Evolutionary conservation across 2,329 filamentous ascomycete genomes (phyloP), one percentile per base, ranked within the genome.

Genomic region (Claviceps maximensis): DNA sequence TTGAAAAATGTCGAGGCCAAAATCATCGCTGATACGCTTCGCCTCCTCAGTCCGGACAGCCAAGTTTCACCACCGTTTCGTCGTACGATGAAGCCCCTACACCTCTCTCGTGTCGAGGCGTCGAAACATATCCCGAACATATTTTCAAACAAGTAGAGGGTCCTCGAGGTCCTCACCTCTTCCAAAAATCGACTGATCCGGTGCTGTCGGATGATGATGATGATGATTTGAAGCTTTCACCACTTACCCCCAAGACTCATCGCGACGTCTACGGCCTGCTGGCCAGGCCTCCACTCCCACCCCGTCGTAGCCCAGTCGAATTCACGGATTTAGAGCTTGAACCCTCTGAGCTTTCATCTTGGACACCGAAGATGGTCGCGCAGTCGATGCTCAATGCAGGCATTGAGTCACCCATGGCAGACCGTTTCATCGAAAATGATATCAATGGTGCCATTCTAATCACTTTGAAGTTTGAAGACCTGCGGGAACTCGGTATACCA

Each of bases 391-490:
- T 84, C 62, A 81, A 88, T 65, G 80, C 83, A 46, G 89, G 87
- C 60, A 83, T 95, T 64, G 90, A 95, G 65, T 72, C 81, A 50
- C 72, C 77, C 7, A 77, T 91, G 50, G 84, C 93, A 12, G 84
- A 94, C 62, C 87, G 86, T 60, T 96, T 98, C 62, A 78, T 90
- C 56, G 80, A 86, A 61, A 94, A 98, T 67, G 91, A 98, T 64
- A 96, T 98, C 66, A 89, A 85, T 27, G 91, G 91, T 15, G 77
- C 82, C 4, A 87, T 97, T 53, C 73, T 97, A 21, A 82, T 95
- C 51, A 89, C 91, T n/a, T 73, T 98, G 45, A 89, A 95, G 64
- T 90, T 91, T 60, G 89, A 95, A 58, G 90, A 93, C 61, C 72
- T 93, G 53, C 85, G 85, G 66, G 87, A 93, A 68, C 76, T 93